Conservation (phyloP, 805 yeast genomes). For the Pichia exigua region DNA sequence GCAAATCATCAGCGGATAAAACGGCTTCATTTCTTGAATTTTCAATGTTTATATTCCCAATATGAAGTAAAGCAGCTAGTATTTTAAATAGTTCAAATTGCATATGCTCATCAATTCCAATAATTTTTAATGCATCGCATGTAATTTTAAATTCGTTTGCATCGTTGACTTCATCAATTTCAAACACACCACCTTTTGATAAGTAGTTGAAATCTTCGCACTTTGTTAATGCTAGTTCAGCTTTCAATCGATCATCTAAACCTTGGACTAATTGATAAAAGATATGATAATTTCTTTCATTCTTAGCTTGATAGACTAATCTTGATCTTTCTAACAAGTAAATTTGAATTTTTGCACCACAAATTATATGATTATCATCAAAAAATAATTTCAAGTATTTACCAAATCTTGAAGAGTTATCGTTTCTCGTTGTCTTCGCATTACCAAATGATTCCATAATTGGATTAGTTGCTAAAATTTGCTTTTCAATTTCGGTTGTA, state of each 20-base stretch:
- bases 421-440: slow-evolving; percentile 94
- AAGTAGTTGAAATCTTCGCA: slow-evolving; percentile 71
- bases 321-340: slow-evolving; percentile 89
- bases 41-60: slow-evolving; percentile 83
- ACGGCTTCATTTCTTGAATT: slow-evolving; percentile 80
- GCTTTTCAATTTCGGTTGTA: slow-evolving; percentile 66
- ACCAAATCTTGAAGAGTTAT: slow-evolving; percentile 96
- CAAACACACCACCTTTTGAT: slow-evolving; percentile 73
- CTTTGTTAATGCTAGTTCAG: slow-evolving; percentile 48
- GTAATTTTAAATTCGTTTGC: slow-evolving; percentile 69
- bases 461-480: slow-evolving; percentile 92
- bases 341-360: slow-evolving; percentile 92
- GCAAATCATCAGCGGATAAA: slow-evolving; percentile 77
- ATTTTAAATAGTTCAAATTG: slow-evolving; percentile 68
- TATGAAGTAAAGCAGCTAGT: slow-evolving; percentile 80
- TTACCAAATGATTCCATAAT: slow-evolving; percentile 98
- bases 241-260: slow-evolving; percentile 46
- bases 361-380: slow-evolving; percentile 63
- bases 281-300: slow-evolving; percentile 90
- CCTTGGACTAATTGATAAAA: slow-evolving; percentile 87
- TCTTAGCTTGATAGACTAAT: slow-evolving; percentile 80
- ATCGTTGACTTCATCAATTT: slow-evolving; percentile 75
- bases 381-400: slow-evolving; percentile 88
- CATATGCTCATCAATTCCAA: slow-evolving; percentile 55
- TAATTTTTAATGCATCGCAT: slow-evolving; percentile 63